Evolutionary conservation across 225 moss, liverwort and hornwort species (phyloP).

Genomic region (Ulota crispa): DNA sequence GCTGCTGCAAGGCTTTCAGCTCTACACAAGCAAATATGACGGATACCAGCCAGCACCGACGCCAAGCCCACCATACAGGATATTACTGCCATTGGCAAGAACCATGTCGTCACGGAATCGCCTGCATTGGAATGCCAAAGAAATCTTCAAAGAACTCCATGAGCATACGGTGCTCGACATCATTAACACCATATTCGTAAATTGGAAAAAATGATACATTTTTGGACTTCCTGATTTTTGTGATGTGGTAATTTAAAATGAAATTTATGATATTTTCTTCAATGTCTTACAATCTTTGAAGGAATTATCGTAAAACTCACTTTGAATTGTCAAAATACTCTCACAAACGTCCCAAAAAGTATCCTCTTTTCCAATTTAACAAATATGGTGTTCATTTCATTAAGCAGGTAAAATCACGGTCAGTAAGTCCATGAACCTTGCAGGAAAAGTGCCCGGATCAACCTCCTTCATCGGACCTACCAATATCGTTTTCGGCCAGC

Average conservation of each 20-base stretch:
- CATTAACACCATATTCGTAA: too few species aligned
- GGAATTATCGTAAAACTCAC: too few species aligned
- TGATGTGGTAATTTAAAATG: too few species aligned
- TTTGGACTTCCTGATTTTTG: too few species aligned
- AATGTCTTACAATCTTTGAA: too few species aligned
- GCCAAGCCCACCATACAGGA: constrained; percentile 50
- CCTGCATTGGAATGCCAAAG: constrained; percentile 9
- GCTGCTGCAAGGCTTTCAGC: constrained; percentile 36
- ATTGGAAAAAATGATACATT: too few species aligned
- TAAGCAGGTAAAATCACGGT: background rate
- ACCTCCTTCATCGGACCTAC: background rate
- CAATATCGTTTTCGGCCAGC: constrained; percentile 30
- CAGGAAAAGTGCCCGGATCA: background rate
- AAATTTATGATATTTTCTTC: too few species aligned
- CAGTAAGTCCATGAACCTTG: background rate
- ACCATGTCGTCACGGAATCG: constrained; percentile 38
- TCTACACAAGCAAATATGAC: constrained; percentile 29
- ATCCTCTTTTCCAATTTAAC: too few species aligned
- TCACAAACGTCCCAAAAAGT: too few species aligned
- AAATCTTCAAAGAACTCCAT: background rate
- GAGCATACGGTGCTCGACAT: background rate
- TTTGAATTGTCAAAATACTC: too few species aligned
- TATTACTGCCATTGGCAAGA: constrained; percentile 45
- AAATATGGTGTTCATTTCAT: background rate
- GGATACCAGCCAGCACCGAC: constrained; percentile 25